Percentiles rank a stretch among this genome's conserved stretches.
phyloP scores from a whole-genome alignment of 2,329 filamentous ascomycete species.

The Cercospora citrullina region DNA sequence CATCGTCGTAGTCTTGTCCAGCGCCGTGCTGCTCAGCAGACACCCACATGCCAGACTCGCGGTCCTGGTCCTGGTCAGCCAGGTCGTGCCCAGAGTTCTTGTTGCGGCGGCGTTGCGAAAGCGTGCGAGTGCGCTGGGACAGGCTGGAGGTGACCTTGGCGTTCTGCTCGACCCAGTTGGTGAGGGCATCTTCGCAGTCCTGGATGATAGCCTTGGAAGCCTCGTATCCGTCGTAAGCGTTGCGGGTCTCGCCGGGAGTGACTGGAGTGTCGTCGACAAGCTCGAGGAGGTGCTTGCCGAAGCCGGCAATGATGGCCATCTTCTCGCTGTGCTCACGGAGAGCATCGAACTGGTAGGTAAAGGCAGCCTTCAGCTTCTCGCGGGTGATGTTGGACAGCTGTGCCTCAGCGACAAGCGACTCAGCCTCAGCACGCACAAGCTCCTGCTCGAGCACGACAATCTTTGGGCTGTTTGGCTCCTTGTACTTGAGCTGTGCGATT shows the following conservation, averaged over 20 bases:
- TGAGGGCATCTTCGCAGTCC: slow-evolving; percentile 95
- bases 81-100: slow-evolving; percentile 76
- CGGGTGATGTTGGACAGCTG: slow-evolving; percentile 99
- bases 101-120: slow-evolving; percentile 76
- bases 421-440: slow-evolving; percentile 94
- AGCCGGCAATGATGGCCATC: slow-evolving; percentile 94
- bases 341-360: slow-evolving; percentile 97
- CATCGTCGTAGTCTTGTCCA: slow-evolving; percentile 60
- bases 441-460: slow-evolving; percentile 98
- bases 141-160: slow-evolving; percentile 85
- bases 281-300: slow-evolving; percentile 96
- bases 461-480: slow-evolving; percentile 96
- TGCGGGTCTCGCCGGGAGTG: slow-evolving; percentile 92
- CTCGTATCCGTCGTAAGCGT: slow-evolving; percentile 96
- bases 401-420: slow-evolving; percentile 97
- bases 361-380: slow-evolving; percentile 98
- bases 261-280: slow-evolving; percentile 95
- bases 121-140: slow-evolving; percentile 79
- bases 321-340: slow-evolving; percentile 98
- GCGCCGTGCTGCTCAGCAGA: slow-evolving; percentile 67
- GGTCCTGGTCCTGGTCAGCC: slow-evolving; percentile 71
- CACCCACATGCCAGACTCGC: slow-evolving; percentile 78
- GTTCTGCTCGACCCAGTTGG: slow-evolving; percentile 92
- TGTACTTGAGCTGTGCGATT: slow-evolving; percentile 98
- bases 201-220: slow-evolving; percentile 98